A percentile compares a stretch with the other conserved stretches of the same genome.
phyloP scores from a whole-genome alignment of 768 basidiomycete genomes.

The Boletales sp. region DNA sequence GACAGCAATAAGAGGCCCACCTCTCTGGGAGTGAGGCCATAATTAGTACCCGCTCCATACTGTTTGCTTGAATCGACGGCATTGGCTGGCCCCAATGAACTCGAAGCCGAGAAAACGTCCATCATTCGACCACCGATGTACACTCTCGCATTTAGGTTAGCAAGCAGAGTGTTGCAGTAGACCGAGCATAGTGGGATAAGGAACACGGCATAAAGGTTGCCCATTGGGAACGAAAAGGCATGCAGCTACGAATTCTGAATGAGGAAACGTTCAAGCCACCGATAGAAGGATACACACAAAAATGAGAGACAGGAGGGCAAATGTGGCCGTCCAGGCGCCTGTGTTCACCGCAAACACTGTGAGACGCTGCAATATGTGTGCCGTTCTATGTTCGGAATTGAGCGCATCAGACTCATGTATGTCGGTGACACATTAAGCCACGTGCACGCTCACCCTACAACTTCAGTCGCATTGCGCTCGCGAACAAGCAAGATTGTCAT shows the following conservation, averaged over 20 bases:
- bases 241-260: slow-evolving; percentile 1
- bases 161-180: slow-evolving; percentile 2
- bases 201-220: background rate
- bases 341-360: background rate
- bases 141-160: slow-evolving; percentile 2
- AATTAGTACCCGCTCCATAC: too few species aligned
- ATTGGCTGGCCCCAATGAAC: too few species aligned
- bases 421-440: too few species aligned
- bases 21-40: too few species aligned
- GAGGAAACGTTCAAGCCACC: background rate
- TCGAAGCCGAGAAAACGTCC: too few species aligned
- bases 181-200: background rate
- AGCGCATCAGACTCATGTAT: too few species aligned
- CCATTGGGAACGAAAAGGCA: background rate
- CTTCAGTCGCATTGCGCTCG: background rate
- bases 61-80: too few species aligned
- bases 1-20: too few species aligned
- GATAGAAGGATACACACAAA: slow-evolving; percentile 37
- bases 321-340: slow-evolving; percentile 48
- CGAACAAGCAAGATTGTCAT: background rate
- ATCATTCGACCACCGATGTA: background rate
- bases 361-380: background rate
- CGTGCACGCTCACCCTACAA: background rate
- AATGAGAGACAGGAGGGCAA: slow-evolving; percentile 41
- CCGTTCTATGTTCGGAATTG: background rate